Evolutionary conservation across 345 rosid species (phyloP), one percentile per base, ranked within the genome.

Genomic region (Leavenworthia alabamica): DNA sequence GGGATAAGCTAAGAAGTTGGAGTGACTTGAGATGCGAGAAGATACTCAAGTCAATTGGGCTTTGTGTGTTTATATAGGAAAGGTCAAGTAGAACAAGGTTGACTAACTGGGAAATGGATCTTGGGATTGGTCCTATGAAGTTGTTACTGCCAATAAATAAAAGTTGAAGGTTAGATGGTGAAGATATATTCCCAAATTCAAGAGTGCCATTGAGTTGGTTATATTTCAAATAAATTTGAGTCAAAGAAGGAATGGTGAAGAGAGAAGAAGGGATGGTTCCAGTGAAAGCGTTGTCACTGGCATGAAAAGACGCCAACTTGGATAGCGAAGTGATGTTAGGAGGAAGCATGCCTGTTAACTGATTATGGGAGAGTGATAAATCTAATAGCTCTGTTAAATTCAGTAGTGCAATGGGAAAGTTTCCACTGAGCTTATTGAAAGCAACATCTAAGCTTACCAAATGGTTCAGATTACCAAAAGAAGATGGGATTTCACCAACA

Each of bases 81-180:
- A 33, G 22, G 37, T 23, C 12, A 49, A 47, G 57, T 1, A 0
- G 0, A 0, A 1, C 1, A 24, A 60, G 54, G 10, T 46, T 60
- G 17, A 9, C n/a, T 31, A 45, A 13, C 22, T 45, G 46, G 10
- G 23, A 32, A 20, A 45, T n/a, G 2, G 67, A 72, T 2, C 12
- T 7, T 1, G 60, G 76, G 9, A 68, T 67, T 5, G 14, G 51
- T 4, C 77, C 78, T 33, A 2, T 50, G 1, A 79, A 70, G n/a
- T 60, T 53, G 35, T 72, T 80, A 5, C 35, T n/a, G 1, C 41
- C 19, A 50, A 63, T 28, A 27, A 17, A 0, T 24, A 47, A 24
- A 1, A 0, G 8, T 48, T 7, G 0, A 26, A 8, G 54, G 32
- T 28, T 28, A 28, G 32, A 28, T 48, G 52, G 8, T 14, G 66